A percentile compares a stretch with the other conserved stretches of the same genome.
Conservation (phyloP, 2,329 filamentous ascomycete species). For the Pleomassaria siparia region DNA sequence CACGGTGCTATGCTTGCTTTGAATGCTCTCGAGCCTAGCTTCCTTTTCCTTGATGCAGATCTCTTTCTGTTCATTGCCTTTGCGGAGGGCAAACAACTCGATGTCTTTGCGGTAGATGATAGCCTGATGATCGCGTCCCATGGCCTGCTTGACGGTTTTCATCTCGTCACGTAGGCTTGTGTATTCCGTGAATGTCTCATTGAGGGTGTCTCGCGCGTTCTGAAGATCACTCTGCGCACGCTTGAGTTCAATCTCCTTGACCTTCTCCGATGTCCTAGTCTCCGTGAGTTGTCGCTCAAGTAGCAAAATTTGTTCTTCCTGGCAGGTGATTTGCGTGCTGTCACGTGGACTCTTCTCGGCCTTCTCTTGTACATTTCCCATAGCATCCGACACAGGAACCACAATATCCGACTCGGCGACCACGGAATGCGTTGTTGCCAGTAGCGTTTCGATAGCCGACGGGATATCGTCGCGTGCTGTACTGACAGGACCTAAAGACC, state of each 20-base stretch:
- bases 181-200: conserved; percentile 33
- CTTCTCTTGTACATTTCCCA: neutral
- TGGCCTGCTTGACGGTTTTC: conserved; percentile 31
- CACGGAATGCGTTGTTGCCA: conserved; percentile 20
- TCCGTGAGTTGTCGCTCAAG: conserved; percentile 29
- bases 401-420: conserved; percentile 20
- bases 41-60: conserved; percentile 34
- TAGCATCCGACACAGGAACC: neutral
- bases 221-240: conserved; percentile 27
- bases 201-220: conserved; percentile 31
- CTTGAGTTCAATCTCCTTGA: conserved; percentile 28
- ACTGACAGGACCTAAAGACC: conserved; percentile 17
- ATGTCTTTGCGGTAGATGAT: conserved; percentile 40
- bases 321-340: conserved; percentile 3
- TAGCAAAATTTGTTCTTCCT: conserved; percentile 32
- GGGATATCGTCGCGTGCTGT: conserved; percentile 11
- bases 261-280: conserved; percentile 27
- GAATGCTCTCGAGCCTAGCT: conserved; percentile 25
- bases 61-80: conserved; percentile 40
- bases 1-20: conserved; percentile 26
- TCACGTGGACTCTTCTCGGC: neutral
- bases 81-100: conserved; percentile 39
- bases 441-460: conserved; percentile 29
- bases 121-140: conserved; percentile 36
- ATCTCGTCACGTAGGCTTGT: conserved; percentile 32